phyloP scores from a whole-genome alignment of 225 moss, liverwort and hornwort genomes.

The Bryum argenteum region DNA sequence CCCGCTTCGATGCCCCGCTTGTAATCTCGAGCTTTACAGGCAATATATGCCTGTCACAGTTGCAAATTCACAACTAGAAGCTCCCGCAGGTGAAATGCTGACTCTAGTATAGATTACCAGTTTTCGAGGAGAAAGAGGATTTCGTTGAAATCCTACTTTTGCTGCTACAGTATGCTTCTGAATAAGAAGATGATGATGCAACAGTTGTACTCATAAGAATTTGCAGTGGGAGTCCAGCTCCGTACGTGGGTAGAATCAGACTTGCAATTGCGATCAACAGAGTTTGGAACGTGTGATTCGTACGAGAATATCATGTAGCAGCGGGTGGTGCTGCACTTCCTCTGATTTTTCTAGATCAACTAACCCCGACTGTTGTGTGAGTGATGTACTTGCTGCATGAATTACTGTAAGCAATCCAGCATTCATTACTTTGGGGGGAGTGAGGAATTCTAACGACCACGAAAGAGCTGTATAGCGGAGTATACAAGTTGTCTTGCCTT shows the following conservation, averaged over 20 bases:
- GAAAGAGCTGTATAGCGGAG: no score
- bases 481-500: no score
- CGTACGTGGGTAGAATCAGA: neutral
- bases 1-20: neutral
- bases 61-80: neutral
- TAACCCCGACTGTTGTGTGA: no score
- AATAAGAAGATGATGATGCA: constrained; percentile 5
- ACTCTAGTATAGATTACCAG: constrained; percentile 13
- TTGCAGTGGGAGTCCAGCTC: neutral
- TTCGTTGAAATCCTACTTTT: constrained; percentile 4
- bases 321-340: no score
- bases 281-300: neutral
- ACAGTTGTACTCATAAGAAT: constrained; percentile 16
- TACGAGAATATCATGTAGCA: no score
- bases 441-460: no score
- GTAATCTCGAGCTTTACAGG: neutral
- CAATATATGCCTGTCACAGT: constrained; percentile 2
- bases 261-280: neutral
- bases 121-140: neutral
- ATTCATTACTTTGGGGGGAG: no score
- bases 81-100: constrained; percentile 20
- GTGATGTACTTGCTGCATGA: no score
- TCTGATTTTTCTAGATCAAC: no score
- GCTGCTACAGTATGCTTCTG: neutral
- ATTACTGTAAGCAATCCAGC: no score